Evolutionary conservation across 2,329 filamentous ascomycete species (phyloP), one percentile per base, ranked within the genome.

Genomic region (Monosporascus sp.): DNA sequence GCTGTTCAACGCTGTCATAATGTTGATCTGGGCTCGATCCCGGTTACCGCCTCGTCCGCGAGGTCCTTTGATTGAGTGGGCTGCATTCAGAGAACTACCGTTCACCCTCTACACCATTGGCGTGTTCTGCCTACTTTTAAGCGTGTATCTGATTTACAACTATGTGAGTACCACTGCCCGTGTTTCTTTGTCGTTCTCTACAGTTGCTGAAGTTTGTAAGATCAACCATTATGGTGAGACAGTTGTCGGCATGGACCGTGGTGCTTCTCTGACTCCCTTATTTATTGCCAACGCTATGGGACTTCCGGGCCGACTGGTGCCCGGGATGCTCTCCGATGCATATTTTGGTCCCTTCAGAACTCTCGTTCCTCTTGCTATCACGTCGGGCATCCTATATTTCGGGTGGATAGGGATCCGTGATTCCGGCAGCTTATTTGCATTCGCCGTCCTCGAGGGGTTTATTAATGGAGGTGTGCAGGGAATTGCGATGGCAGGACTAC

Each of bases 241-340:
- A 40, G 47, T 60, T 9, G 50, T 61, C 26, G 56, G 57, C 14
- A 59, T 61, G 50, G 51, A 59, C 3, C 22, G 24, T 5, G 37
- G 28, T n/a, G 53, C 53, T 7, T 63, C 76, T 5, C 71, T 78
- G 49, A 71, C 74, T 49, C 64, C 79, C 1, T 65, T 82, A 28
- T 67, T 80, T 35, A 70, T 79, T 43, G 72, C 81, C 64, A 82
- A 81, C 57, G 74, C 72, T 8, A 70, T 79, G 18, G 78, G 77
- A 0, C 54, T 79, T 7, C 60, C 74, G 2, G 75, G 74, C 17
- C 73, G 78, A 2, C 50, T 79, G 17, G 63, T 79, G 14, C 77
- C 76, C 1, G 74, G 70, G 41, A 65, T 71, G 15, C 58, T 78
- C 22, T 75, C 78, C 1, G 76, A 80, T 65, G 59, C 60, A 14